A percentile compares a stretch with the other conserved stretches of the same genome.
Conservation (phyloP, 2,329 filamentous ascomycete genomes). For the Xylariaceae sp. region DNA sequence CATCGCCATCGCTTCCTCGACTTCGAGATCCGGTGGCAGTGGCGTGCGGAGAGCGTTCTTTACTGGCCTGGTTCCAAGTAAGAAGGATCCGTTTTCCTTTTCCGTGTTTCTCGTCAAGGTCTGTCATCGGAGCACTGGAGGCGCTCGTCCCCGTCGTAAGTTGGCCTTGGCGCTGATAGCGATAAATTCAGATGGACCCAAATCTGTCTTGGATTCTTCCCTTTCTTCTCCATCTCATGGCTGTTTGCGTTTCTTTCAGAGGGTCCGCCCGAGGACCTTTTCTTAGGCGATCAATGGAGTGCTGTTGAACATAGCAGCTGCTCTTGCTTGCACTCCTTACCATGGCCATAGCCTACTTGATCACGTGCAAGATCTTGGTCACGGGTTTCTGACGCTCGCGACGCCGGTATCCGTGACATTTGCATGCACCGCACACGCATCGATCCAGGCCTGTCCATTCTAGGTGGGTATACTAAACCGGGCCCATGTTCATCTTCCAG, state of each 20-base stretch:
- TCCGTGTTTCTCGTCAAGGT: background rate
- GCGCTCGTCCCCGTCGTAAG: background rate
- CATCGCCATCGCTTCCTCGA: slow-evolving; percentile 64
- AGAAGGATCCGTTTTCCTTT: slow-evolving; percentile 22
- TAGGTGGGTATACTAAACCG: slow-evolving; percentile 90
- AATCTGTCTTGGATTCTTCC: slow-evolving; percentile 69
- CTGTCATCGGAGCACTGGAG: background rate
- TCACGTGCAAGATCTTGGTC: slow-evolving; percentile 56
- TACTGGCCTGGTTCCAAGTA: slow-evolving; percentile 44
- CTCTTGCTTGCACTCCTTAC: slow-evolving; percentile 41
- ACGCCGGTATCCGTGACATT: slow-evolving; percentile 49
- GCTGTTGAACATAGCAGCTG: slow-evolving; percentile 65
- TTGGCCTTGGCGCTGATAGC: background rate
- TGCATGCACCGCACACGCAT: slow-evolving; percentile 52
- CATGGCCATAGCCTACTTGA: slow-evolving; percentile 75
- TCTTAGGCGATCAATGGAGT: slow-evolving; percentile 57
- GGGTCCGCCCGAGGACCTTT: background rate
- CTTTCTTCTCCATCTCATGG: slow-evolving; percentile 79
- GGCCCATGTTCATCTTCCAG: slow-evolving; percentile 73
- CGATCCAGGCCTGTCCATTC: slow-evolving; percentile 72
- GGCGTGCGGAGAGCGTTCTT: slow-evolving; percentile 69
- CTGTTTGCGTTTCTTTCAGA: slow-evolving; percentile 29
- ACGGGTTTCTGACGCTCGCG: slow-evolving; percentile 30
- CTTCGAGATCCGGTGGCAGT: slow-evolving; percentile 56
- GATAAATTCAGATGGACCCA: slow-evolving; percentile 49